Evolutionary conservation across 768 basidiomycete genomes (phyloP).

Genomic region (Suillus subaureus): DNA sequence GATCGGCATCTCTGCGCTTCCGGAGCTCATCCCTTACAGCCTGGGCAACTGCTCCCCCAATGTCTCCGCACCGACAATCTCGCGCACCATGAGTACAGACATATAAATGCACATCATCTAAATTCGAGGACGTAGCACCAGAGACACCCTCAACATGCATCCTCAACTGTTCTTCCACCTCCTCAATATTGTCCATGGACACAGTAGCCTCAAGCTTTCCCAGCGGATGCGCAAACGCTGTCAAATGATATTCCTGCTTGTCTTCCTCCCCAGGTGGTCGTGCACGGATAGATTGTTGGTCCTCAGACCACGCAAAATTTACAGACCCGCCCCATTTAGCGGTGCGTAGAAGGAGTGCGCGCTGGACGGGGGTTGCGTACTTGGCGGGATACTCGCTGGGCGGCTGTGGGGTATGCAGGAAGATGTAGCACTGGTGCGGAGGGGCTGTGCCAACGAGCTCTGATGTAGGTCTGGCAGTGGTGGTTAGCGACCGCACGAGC

Average conservation of each 20-base stretch:
- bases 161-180: constrained; percentile 39
- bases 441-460: constrained; percentile 53
- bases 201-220: constrained; percentile 51
- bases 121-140: not conserved
- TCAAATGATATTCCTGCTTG: constrained; percentile 38
- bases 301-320: constrained; percentile 60
- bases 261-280: constrained; percentile 19
- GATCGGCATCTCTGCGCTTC: constrained; percentile 34
- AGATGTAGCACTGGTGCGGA: constrained; percentile 53
- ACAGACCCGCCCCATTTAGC: constrained; percentile 54
- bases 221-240: constrained; percentile 51
- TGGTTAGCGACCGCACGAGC: not conserved
- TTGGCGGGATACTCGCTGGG: constrained; percentile 52
- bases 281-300: constrained; percentile 19
- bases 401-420: constrained; percentile 53
- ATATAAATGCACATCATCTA: constrained; percentile 49
- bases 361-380: constrained; percentile 50
- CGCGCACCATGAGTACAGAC: constrained; percentile 80
- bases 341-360: constrained; percentile 47
- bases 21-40: constrained; percentile 57
- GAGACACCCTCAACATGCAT: constrained; percentile 32
- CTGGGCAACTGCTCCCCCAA: constrained; percentile 56
- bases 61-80: constrained; percentile 79
- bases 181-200: constrained; percentile 51
- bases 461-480: not conserved